phyloP scores from a whole-genome alignment of 495 filamentous ascomycete species.

The Aspergillus indologenus region DNA sequence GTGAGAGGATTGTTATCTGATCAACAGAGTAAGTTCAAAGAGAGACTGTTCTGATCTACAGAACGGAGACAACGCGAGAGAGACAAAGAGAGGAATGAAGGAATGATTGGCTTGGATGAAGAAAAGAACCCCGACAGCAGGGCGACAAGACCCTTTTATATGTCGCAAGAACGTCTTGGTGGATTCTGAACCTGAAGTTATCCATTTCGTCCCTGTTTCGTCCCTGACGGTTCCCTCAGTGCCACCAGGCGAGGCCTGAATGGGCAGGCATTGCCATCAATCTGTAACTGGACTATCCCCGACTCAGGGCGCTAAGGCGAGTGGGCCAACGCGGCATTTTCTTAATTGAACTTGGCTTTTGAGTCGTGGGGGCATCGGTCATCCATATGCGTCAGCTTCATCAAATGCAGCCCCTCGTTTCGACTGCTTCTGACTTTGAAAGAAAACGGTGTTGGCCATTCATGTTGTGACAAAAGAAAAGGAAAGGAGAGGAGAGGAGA shows the following conservation, averaged over 20 bases:
- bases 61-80: background rate
- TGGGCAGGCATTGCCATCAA: background rate
- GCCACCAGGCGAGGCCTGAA: background rate
- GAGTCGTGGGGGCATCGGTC: background rate
- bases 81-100: background rate
- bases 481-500: no score
- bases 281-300: background rate
- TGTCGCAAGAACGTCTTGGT: background rate
- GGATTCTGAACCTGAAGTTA: background rate
- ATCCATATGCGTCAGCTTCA: background rate
- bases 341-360: conserved; percentile 8
- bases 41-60: conserved; percentile 7
- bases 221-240: no score
- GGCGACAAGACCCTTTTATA: conserved; percentile 1
- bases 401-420: background rate
- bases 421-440: background rate
- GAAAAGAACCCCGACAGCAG: background rate
- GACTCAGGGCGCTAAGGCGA: background rate
- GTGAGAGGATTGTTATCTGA: conserved; percentile 1
- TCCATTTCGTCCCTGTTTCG: no score
- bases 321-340: conserved; percentile 5
- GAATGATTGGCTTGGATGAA: background rate
- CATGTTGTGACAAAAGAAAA: no score
- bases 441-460: no score
- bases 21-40: conserved; percentile 3